A percentile compares a stretch with the other conserved stretches of the same genome.
phyloP scores from a whole-genome alignment of 306 rosid genomes.

The Malus sieversii region DNA sequence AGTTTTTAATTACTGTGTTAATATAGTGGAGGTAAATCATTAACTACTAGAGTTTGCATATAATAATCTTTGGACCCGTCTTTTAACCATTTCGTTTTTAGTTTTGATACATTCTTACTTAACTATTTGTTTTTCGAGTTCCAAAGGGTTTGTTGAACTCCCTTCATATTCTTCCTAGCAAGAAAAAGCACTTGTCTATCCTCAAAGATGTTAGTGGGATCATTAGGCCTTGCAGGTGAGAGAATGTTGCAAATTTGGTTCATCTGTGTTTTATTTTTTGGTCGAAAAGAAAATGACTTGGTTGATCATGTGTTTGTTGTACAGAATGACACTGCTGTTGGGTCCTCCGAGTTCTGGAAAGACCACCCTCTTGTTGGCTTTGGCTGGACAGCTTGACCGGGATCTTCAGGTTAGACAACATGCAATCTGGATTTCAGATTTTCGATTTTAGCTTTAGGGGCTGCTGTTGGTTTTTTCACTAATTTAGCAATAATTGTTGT shows the following conservation, averaged over 20 bases:
- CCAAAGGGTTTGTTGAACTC: constrained; percentile 20
- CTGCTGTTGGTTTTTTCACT: background rate
- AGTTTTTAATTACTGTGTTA: background rate
- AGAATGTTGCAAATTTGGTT: background rate
- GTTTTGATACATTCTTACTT: too few relatives aligned
- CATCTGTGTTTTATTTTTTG: too few relatives aligned
- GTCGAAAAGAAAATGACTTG: background rate
- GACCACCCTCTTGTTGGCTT: constrained; percentile 40
- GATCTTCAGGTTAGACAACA: constrained; percentile 16
- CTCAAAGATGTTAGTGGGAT: constrained; percentile 33
- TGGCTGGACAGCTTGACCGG: constrained; percentile 44
- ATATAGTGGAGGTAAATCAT: constrained; percentile 17
- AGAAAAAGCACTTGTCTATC: constrained; percentile 23
- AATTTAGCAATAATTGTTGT: too few relatives aligned
- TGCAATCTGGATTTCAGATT: background rate
- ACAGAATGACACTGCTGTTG: constrained; percentile 40
- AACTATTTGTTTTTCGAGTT: too few relatives aligned
- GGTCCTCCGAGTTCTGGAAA: constrained; percentile 57
- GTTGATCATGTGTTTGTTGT: background rate
- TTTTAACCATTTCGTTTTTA: too few relatives aligned
- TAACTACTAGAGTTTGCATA: background rate
- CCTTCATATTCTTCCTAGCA: constrained; percentile 24
- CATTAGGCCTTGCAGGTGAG: constrained; percentile 39
- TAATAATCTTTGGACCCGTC: constrained; percentile 19
- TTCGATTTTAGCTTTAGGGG: too few relatives aligned